Evolutionary conservation across 192 early-diverging fungal genomes (phyloP).

Genomic region (Entrophospora sp.): DNA sequence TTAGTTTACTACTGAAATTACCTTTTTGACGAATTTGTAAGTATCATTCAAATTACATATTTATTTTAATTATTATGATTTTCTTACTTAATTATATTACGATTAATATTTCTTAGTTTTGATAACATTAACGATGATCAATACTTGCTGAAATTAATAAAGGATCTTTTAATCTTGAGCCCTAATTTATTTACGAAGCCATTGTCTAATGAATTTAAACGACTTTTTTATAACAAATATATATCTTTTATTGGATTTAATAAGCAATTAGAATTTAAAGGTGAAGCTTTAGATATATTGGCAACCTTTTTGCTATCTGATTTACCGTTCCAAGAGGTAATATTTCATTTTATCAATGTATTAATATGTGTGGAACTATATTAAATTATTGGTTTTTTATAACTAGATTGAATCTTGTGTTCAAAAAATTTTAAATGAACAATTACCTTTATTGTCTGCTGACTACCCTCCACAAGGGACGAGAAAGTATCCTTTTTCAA

Average conservation of each 20-base stretch:
- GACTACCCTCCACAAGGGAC: slow-evolving; percentile 13
- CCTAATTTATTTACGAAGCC: slow-evolving; percentile 30
- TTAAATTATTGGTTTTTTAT: not conserved
- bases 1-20: too few relatives aligned
- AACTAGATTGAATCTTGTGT: not conserved
- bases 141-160: slow-evolving; percentile 37
- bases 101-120: not conserved
- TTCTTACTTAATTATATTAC: too few relatives aligned
- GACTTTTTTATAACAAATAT: slow-evolving; percentile 31
- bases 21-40: too few relatives aligned
- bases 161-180: slow-evolving; percentile 37
- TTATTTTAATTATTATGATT: too few relatives aligned
- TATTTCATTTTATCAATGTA: not conserved
- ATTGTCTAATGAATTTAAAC: slow-evolving; percentile 23
- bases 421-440: slow-evolving; percentile 32
- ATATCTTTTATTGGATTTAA: slow-evolving; percentile 29
- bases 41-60: too few relatives aligned
- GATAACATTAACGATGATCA: slow-evolving; percentile 1
- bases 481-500: slow-evolving; percentile 6
- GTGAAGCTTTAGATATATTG: slow-evolving; percentile 38
- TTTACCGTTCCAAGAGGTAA: slow-evolving; percentile 23
- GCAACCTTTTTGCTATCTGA: slow-evolving; percentile 35
- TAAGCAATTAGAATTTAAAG: slow-evolving; percentile 27
- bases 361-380: too few relatives aligned
- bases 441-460: slow-evolving; percentile 35